Evolutionary conservation across 1,284 basidiomycete genomes (phyloP), one percentile per base, ranked within the genome.

Genomic region (Fomitopsis betulina): DNA sequence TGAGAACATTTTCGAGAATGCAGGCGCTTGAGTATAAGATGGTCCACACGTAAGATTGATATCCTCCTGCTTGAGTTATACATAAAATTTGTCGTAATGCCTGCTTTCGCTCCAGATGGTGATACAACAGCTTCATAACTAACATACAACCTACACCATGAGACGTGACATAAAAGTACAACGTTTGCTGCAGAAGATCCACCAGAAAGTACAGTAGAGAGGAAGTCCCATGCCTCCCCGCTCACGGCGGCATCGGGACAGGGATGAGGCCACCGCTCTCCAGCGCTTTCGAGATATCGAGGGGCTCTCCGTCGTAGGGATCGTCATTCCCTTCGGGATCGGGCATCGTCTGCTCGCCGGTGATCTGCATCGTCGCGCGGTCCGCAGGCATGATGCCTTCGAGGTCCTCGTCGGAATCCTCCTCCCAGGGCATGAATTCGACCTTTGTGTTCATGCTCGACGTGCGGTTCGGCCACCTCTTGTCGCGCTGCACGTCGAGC

Each of bases 381-480:
- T 60, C 55, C 12, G 25, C 54, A 6, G 53, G 59, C 63, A 63
- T 67, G 56, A 65, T 62, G 33, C 61, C 68, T 55, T 72, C 75
- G 57, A 77, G 73, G 54, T 83, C 63, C n/a, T 63, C 58, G 62
- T 89, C 85, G 6, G 77, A 79, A 54, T 87, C 81, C 59, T 87
- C 85, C 58, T 87, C 83, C 72, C 79, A 79, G 23, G 78, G 70
- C 53, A 79, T 73, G 67, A 86, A 85, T 49, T 81, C 70, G 5
- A 89, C 87, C 64, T 81, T 80, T 23, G 86, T 73, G 33, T 79
- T 72, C 19, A 60, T 70, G 61, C 59, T 72, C 15, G 63, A 68
- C 19, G 78, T 83, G 54, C 79, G 83, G 58, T 79, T 80, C 5
- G 90, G 89, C 90, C 91, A 92, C 45, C 90, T 78, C 63, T 81